Base-by-base conservation (phyloP, 164 flowering plant species). In the Magnolia changhungtana region DNA sequence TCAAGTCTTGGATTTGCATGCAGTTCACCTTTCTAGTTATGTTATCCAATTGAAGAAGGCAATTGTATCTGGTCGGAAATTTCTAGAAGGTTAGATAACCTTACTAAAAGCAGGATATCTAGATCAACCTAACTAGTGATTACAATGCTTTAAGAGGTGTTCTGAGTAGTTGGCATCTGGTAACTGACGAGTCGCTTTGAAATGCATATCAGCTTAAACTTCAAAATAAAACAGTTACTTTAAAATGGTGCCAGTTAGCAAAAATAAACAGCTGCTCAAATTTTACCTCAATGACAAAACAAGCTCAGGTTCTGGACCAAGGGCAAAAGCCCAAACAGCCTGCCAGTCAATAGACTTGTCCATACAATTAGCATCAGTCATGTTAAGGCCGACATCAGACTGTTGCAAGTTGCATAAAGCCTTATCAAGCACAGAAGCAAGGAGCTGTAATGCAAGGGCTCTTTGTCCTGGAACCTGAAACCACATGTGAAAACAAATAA, bases 251-350 rank as follows among this genome's bases (percentile, higher is more conserved):
- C 31, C 18, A 63, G 31, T 24, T 21, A 64, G 75, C n/a, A 69
- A 61, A 63, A 13, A 13, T 10, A 73, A 73, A 59, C 10, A 50
- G 72, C 70, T 9, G 50, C 21, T 50, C 9, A 20, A n/a, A 69
- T 64, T 29, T 80, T 52, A 93, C 99, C 98, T 93, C 63, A 94
- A 80, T 27, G 94, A 82, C 72, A 96, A 88, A 80, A 87, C 89
- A 82, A 96, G 98, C 80, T 93, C 97, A 69, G 98, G 98, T 80
- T 94, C 98, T 58, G 99, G 99, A 74, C 99, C 98, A 72, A 96
- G 88, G 21, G 94, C 90, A 86, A 76, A 96, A 65, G 98, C 94
- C 99, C 98, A 96, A 72, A 94, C 80, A 79, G 98, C 98, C 82
- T 88, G 93, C 97, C 97, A 96, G 77, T 96, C 98, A 84, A 83